A percentile compares a stretch with the other conserved stretches of the same genome.
Conservation (phyloP, 129 eudicot genomes). For the Arctium minus region DNA sequence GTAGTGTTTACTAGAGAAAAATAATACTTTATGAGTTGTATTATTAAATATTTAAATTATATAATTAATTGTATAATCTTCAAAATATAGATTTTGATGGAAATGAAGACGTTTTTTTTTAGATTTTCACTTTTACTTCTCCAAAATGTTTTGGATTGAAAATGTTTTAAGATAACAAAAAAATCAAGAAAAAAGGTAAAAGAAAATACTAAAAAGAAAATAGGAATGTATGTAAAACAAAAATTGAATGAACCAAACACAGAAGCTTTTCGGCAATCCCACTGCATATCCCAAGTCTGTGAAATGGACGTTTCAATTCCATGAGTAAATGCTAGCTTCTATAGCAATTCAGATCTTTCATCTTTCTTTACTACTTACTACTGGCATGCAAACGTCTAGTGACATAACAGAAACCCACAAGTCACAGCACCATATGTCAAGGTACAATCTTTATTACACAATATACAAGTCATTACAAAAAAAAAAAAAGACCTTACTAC, state of each 20-base stretch:
- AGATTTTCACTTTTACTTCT: too few relatives aligned
- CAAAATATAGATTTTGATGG: too few relatives aligned
- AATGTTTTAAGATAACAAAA: too few relatives aligned
- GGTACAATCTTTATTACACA: slow-evolving; percentile 35
- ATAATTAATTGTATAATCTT: too few relatives aligned
- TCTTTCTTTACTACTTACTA: slow-evolving; percentile 25
- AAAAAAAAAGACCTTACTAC: slow-evolving; percentile 2
- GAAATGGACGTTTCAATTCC: slow-evolving; percentile 45
- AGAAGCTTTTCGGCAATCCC: slow-evolving; percentile 43
- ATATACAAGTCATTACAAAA: slow-evolving; percentile 24
- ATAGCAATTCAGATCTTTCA: slow-evolving; percentile 45
- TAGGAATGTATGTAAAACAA: neutral
- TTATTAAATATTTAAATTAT: too few relatives aligned
- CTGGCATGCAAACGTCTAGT: slow-evolving; percentile 35
- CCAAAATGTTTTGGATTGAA: too few relatives aligned
- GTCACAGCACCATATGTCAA: slow-evolving; percentile 15
- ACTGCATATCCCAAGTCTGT: slow-evolving; percentile 34
- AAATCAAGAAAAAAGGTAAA: too few relatives aligned
- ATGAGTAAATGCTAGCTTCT: slow-evolving; percentile 37
- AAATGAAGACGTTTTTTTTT: too few relatives aligned
- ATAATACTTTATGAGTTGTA: too few relatives aligned
- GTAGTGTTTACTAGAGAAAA: too few relatives aligned
- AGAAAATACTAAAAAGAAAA: too few relatives aligned
- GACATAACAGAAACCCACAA: slow-evolving; percentile 46
- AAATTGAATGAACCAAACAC: slow-evolving; percentile 22